Evolutionary conservation across 805 yeast species (phyloP).

Genomic region (Kodamaea lidongshanica): DNA sequence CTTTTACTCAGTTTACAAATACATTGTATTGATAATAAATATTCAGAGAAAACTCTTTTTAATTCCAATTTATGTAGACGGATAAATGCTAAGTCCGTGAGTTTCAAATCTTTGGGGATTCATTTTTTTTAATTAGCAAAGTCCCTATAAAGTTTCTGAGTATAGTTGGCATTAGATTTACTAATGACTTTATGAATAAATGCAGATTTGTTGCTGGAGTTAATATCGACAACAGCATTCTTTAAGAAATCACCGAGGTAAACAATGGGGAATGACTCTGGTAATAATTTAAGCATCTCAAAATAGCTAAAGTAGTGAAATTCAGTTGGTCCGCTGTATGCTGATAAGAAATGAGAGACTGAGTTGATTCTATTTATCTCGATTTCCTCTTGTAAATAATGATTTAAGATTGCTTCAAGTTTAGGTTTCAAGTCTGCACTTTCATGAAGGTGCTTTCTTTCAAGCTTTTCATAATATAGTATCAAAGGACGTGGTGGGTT

Average conservation of each 20-base stretch:
- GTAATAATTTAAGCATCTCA: slow-evolving; percentile 27
- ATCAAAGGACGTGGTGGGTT: slow-evolving; percentile 13
- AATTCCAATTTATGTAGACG: too few relatives aligned
- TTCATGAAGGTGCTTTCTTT: slow-evolving; percentile 1
- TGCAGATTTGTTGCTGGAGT: slow-evolving; percentile 13
- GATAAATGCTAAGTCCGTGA: too few relatives aligned
- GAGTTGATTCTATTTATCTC: slow-evolving; percentile 5
- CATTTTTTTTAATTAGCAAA: slow-evolving; percentile 9
- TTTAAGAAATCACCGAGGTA: slow-evolving; percentile 24
- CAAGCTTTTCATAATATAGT: neutral
- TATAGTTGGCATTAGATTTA: slow-evolving; percentile 22
- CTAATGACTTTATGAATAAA: slow-evolving; percentile 23
- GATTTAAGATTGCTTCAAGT: neutral
- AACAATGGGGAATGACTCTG: slow-evolving; percentile 25
- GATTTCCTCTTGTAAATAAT: slow-evolving; percentile 1
- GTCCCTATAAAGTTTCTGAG: slow-evolving; percentile 17
- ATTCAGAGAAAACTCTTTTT: too few relatives aligned
- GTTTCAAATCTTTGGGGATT: neutral
- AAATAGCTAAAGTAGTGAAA: slow-evolving; percentile 16
- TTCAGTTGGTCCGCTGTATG: slow-evolving; percentile 16
- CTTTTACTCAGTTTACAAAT: too few relatives aligned
- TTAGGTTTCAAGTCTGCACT: neutral
- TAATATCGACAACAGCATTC: slow-evolving; percentile 16
- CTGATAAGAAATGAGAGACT: slow-evolving; percentile 23
- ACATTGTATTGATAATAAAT: too few relatives aligned